Evolutionary conservation across 164 flowering plant species (phyloP), one percentile per base, ranked within the genome.

Genomic region (Nymphaea colorata): DNA sequence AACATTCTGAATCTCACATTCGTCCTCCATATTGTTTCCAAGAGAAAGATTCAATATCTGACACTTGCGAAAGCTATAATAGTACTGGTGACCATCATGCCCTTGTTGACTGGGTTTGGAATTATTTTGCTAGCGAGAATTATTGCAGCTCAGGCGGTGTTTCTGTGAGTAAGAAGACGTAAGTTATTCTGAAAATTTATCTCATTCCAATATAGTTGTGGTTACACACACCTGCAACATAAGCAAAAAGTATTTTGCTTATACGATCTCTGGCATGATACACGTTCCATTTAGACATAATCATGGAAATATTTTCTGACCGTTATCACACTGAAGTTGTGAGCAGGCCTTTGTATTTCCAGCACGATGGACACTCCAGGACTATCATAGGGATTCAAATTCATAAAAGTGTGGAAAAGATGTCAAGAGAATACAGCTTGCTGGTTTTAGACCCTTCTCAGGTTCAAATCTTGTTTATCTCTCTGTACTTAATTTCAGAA

Each of bases 321-420:
- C 10, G 12, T 44, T 62, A 57, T 44, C 59, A 69, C 15, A 43
- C 66, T 70, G 36, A 67, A 74, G 15, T 59, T 47, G 43, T 60
- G 68, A 25, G 68, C 86, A 93, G 96, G 84, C 97, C 96, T 55
- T 82, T 93, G 80, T 93, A 88, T 76, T 93, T 93, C 71, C 97
- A 90, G 75, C 97, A 93, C 75, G 80, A 86, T 71, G 98, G 98
- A 51, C 98, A 90, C 72, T 91, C 98, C 65, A 82, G 97, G 79
- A 93, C 96, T 55, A 89, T 93, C 68, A 79, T 90, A 59, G 98
- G 98, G 62, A 84, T 93, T 76, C 96, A 93, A 78, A 77, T 68
- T 63, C 88, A 73, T 72, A 79, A 68, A 70, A 78, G 75, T 71
- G 60, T 43, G 10, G 76, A 73, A 64, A 84, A 85, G 62, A 74